These are phyloP conservation scores for Ogataea allantospora DNA, from an alignment of 805 yeast genomes.

Conservation along the genomic window DNA sequence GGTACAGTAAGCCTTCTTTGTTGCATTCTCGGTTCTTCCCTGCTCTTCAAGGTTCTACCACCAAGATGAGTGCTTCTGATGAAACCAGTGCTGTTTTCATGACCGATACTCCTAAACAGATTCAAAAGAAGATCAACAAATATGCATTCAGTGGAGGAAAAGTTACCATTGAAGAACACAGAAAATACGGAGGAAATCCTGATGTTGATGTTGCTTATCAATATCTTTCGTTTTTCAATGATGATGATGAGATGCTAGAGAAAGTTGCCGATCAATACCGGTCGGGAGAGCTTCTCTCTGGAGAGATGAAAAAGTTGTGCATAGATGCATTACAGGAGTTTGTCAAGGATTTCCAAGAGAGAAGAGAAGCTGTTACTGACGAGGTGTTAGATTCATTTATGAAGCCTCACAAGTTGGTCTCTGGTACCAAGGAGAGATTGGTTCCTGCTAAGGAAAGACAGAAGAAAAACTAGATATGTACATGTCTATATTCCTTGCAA, in stretches of 20 bases:
- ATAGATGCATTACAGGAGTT: slow-evolving; percentile 76
- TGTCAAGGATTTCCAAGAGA: slow-evolving; percentile 78
- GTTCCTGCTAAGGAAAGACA: slow-evolving; percentile 64
- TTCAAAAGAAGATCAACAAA: slow-evolving; percentile 91
- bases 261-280: slow-evolving; percentile 63
- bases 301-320: slow-evolving; percentile 89
- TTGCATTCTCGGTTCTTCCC: slow-evolving; percentile 97
- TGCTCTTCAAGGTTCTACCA: slow-evolving; percentile 92
- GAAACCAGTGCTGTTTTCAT: slow-evolving; percentile 88
- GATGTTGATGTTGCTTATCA: slow-evolving; percentile 95
- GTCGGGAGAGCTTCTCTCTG: slow-evolving; percentile 80
- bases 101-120: slow-evolving; percentile 91
- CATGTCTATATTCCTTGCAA: slow-evolving; percentile 9
- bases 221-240: slow-evolving; percentile 83
- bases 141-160: slow-evolving; percentile 96
- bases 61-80: slow-evolving; percentile 96
- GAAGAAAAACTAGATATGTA: slow-evolving; percentile 22
- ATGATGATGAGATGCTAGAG: slow-evolving; percentile 79
- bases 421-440: slow-evolving; percentile 70
- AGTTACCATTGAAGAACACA: slow-evolving; percentile 84
- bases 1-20: slow-evolving; percentile 86
- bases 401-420: slow-evolving; percentile 78
- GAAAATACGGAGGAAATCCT: slow-evolving; percentile 87
- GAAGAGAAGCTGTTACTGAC: slow-evolving; percentile 65
- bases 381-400: slow-evolving; percentile 64